Evolutionary conservation across 352 stramenopile genomes (phyloP).

Genomic region (Plasmopara viticola): DNA sequence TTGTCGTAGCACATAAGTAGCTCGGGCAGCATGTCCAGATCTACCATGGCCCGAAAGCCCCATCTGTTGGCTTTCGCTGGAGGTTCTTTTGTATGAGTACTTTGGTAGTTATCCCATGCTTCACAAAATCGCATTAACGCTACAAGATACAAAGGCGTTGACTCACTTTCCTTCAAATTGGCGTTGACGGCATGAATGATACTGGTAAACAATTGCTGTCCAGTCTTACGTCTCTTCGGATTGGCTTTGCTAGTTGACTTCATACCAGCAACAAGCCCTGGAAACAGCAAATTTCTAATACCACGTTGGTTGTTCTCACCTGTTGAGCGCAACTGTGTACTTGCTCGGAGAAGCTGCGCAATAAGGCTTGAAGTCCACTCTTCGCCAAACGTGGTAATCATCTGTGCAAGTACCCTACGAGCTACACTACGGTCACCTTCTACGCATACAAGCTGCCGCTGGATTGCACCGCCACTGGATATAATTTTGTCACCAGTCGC

Average conservation of each 20-base stretch:
- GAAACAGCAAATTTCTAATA: slow-evolving; percentile 31
- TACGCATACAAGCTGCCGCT: slow-evolving; percentile 10
- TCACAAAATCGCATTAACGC: slow-evolving; percentile 28
- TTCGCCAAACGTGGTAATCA: slow-evolving; percentile 21
- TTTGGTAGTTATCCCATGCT: slow-evolving; percentile 29
- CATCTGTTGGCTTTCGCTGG: slow-evolving; percentile 17
- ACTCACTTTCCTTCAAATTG: slow-evolving; percentile 19
- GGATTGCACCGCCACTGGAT: slow-evolving; percentile 23
- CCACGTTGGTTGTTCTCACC: slow-evolving; percentile 14
- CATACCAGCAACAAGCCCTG: slow-evolving; percentile 24
- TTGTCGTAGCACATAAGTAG: slow-evolving; percentile 30
- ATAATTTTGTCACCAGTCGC: slow-evolving; percentile 28
- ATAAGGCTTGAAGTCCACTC: slow-evolving; percentile 24
- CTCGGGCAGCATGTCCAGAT: slow-evolving; percentile 26
- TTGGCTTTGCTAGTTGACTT: slow-evolving; percentile 7
- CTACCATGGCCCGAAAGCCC: slow-evolving; percentile 26
- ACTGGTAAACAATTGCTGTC: slow-evolving; percentile 19
- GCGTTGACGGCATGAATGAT: slow-evolving; percentile 15
- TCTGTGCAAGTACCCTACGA: slow-evolving; percentile 16
- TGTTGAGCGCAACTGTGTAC: slow-evolving; percentile 7
- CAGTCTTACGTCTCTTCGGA: slow-evolving; percentile 14
- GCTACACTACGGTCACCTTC: slow-evolving; percentile 20
- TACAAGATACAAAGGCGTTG: slow-evolving; percentile 24
- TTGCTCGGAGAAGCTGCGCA: slow-evolving; percentile 15
- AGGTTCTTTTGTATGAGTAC: slow-evolving; percentile 25